phyloP scores from a whole-genome alignment of 2,329 filamentous ascomycete genomes.

The Phyllosticta capitalensis region DNA sequence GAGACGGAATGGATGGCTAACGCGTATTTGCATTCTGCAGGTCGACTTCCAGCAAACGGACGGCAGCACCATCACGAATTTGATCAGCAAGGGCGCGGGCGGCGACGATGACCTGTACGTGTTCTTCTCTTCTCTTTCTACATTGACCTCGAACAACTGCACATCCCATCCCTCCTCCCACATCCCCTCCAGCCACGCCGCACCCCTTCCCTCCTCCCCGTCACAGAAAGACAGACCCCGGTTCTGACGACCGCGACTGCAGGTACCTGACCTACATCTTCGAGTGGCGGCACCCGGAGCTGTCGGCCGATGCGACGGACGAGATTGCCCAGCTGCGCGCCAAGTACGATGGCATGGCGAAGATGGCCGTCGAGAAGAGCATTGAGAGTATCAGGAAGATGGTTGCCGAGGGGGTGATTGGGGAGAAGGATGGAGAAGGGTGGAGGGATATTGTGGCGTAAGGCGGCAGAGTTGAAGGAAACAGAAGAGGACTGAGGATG shows the following conservation, averaged over 20 bases:
- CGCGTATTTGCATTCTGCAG: slow-evolving; percentile 18
- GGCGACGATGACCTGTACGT: slow-evolving; percentile 18
- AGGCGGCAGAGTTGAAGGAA: no score
- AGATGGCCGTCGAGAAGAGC: slow-evolving; percentile 34
- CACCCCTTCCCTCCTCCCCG: no score
- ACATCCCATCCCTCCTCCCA: no score
- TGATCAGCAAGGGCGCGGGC: slow-evolving; percentile 31
- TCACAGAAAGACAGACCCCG: no score
- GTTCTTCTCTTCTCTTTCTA: not conserved
- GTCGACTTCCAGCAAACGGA: slow-evolving; percentile 38
- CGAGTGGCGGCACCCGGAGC: slow-evolving; percentile 29
- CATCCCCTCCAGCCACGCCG: no score
- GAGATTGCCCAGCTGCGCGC: slow-evolving; percentile 18
- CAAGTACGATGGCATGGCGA: slow-evolving; percentile 24
- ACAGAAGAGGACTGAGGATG: not conserved
- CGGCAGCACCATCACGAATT: slow-evolving; percentile 36
- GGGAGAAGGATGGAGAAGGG: not conserved
- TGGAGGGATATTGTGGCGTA: not conserved
- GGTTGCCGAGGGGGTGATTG: slow-evolving; percentile 29
- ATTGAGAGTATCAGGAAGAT: slow-evolving; percentile 35
- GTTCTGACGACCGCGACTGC: no score
- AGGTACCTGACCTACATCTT: slow-evolving; percentile 37
- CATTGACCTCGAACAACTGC: not conserved
- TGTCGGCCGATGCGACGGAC: slow-evolving; percentile 28
- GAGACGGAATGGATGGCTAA: not conserved